phyloP scores from a whole-genome alignment of 2,329 filamentous ascomycete species.

The Hymenoscyphus albidus region DNA sequence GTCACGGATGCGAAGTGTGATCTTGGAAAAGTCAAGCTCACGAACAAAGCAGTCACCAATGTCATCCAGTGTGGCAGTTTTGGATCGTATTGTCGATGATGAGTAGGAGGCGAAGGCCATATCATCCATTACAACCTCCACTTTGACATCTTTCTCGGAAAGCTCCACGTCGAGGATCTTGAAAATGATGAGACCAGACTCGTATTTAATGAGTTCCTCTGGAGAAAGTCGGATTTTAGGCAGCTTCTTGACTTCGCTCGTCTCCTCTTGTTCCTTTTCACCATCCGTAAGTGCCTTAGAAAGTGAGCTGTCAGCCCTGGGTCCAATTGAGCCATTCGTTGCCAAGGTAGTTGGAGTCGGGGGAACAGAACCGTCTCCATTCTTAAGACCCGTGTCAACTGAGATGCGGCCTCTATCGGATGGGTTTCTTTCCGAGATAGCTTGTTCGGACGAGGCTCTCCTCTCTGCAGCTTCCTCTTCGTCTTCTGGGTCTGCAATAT shows the following conservation, averaged over 20 bases:
- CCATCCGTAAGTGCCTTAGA: constrained; percentile 31
- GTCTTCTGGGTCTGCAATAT: constrained; percentile 84
- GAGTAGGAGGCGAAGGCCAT: constrained; percentile 87
- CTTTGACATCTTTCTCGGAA: constrained; percentile 66
- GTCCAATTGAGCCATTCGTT: constrained; percentile 35
- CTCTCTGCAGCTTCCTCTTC: constrained; percentile 59
- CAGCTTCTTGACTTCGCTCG: constrained; percentile 45
- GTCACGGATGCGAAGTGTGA: constrained; percentile 82
- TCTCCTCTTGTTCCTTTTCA: constrained; percentile 44
- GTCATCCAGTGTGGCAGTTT: constrained; percentile 75
- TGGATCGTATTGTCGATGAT: constrained; percentile 70
- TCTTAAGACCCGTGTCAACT: constrained; percentile 22
- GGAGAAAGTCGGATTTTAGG: constrained; percentile 75
- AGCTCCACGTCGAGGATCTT: constrained; percentile 88
- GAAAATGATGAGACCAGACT: constrained; percentile 91
- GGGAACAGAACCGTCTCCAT: constrained; percentile 30
- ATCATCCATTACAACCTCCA: constrained; percentile 92
- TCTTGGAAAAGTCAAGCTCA: constrained; percentile 91
- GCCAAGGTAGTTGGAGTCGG: constrained; percentile 42
- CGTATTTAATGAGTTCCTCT: constrained; percentile 79
- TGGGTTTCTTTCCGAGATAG: constrained; percentile 19
- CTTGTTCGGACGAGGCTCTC: constrained; percentile 36
- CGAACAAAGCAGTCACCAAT: constrained; percentile 94
- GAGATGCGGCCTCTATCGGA: constrained; percentile 28
- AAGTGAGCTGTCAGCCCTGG: constrained; percentile 26